These are phyloP conservation scores for Globisporangium nodosum DNA, from an alignment of 352 stramenopile species.

Conservation along the genomic window DNA sequence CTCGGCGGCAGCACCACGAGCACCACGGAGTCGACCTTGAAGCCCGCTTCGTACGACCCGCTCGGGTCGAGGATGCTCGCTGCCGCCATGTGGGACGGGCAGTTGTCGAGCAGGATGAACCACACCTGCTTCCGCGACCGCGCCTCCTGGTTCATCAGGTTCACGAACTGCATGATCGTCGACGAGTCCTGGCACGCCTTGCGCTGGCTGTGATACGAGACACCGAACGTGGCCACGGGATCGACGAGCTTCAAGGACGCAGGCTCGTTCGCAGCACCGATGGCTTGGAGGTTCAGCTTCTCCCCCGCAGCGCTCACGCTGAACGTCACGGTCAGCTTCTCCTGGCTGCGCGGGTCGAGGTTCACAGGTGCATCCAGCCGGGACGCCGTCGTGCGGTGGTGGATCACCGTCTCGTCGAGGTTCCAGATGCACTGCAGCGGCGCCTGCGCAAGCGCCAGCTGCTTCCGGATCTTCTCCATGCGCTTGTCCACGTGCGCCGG, in stretches of 20 bases:
- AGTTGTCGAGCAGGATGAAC: constrained; percentile 67
- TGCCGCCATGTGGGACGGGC: constrained; percentile 54
- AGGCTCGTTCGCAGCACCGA: constrained; percentile 36
- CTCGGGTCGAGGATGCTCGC: constrained; percentile 50
- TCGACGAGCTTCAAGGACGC: constrained; percentile 35
- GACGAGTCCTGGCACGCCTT: constrained; percentile 50
- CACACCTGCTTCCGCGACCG: constrained; percentile 51
- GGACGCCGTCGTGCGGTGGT: constrained; percentile 36
- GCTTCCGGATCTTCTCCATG: constrained; percentile 41
- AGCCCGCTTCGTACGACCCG: constrained; percentile 53
- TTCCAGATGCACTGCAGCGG: constrained; percentile 67
- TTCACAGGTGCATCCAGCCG: constrained; percentile 36
- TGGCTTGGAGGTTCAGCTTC: constrained; percentile 55
- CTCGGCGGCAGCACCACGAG: constrained; percentile 57
- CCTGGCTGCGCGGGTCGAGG: constrained; percentile 37
- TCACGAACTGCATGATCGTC: constrained; percentile 46
- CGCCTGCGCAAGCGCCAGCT: constrained; percentile 38
- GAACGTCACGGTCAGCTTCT: constrained; percentile 49
- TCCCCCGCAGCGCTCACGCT: constrained; percentile 57
- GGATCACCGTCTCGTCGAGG: constrained; percentile 48
- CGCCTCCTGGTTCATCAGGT: constrained; percentile 54
- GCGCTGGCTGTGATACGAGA: constrained; percentile 39
- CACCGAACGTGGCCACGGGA: constrained; percentile 23
- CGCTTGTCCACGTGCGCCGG: constrained; percentile 24
- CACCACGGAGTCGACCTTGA: constrained; percentile 59